phyloP scores from a whole-genome alignment of 2,329 filamentous ascomycete genomes.

The Aspergillus fischeri region DNA sequence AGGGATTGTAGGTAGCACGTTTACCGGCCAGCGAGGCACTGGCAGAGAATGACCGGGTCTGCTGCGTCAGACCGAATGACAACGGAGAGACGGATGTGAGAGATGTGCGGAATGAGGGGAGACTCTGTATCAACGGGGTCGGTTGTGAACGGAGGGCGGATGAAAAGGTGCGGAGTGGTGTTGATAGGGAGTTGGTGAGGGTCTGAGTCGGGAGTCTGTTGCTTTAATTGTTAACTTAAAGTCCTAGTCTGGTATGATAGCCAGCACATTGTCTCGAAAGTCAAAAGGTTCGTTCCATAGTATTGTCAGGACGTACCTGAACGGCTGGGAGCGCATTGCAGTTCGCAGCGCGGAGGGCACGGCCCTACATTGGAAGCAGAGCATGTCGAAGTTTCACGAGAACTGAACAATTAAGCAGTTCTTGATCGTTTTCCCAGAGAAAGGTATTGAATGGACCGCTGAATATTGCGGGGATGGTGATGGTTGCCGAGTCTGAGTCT shows the following conservation, averaged over 20 bases:
- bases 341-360: constrained; percentile 25
- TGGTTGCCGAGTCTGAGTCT: background rate
- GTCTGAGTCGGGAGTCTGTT: constrained; percentile 3
- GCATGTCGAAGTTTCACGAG: constrained; percentile 21
- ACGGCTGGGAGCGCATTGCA: constrained; percentile 3
- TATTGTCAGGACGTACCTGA: constrained; percentile 16
- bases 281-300: background rate
- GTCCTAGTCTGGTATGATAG: background rate
- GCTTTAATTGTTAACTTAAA: background rate
- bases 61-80: constrained; percentile 13
- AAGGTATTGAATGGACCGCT: background rate
- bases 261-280: background rate
- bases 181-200: constrained; percentile 3
- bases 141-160: constrained; percentile 1
- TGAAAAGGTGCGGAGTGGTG: constrained; percentile 15
- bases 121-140: background rate
- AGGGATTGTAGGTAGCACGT: constrained; percentile 57
- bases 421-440: background rate
- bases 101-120: constrained; percentile 6
- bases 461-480: constrained; percentile 10
- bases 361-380: constrained; percentile 32
- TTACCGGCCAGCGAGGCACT: constrained; percentile 40
- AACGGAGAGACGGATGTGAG: constrained; percentile 13
- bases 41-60: constrained; percentile 41
- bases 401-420: background rate